Conservation (phyloP, 495 filamentous ascomycete genomes). For the Penicillium roqueforti region DNA sequence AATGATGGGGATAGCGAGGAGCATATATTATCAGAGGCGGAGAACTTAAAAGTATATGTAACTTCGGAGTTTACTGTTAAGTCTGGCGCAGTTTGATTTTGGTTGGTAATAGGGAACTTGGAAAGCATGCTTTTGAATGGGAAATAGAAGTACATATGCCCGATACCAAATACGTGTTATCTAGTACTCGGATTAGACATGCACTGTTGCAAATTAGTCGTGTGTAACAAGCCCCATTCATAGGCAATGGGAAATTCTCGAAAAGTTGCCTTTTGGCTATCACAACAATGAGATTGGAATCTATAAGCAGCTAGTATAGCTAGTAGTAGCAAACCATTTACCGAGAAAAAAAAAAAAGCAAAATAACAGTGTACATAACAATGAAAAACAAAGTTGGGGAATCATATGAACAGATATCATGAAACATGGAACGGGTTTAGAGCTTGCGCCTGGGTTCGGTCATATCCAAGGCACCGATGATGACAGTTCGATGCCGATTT, state of each 20-base stretch:
- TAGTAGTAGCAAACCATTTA: not conserved
- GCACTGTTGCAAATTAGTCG: not conserved
- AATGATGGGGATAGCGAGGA: not conserved
- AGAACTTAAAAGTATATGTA: not conserved
- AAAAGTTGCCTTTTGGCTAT: not conserved
- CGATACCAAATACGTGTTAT: not conserved
- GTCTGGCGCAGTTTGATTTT: not conserved
- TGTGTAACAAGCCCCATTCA: not conserved
- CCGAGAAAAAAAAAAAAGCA: not conserved
- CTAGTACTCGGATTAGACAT: not conserved
- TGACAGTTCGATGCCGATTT: not conserved
- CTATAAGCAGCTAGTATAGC: conserved; percentile 1
- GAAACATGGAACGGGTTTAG: conserved; percentile 3
- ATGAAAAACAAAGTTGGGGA: conserved; percentile 10
- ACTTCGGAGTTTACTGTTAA: not conserved
- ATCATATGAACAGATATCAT: conserved; percentile 11
- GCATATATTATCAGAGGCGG: not conserved
- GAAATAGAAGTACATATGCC: not conserved
- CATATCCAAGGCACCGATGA: not conserved
- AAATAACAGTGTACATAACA: not conserved
- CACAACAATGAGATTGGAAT: conserved; percentile 1
- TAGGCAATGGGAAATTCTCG: not conserved
- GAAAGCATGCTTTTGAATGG: no score
- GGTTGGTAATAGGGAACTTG: no score
- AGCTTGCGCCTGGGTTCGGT: not conserved